A percentile compares a stretch with the other conserved stretches of the same genome.
Conservation (phyloP, 2,329 filamentous ascomycete species). For the Scolecobasidium constrictum region DNA sequence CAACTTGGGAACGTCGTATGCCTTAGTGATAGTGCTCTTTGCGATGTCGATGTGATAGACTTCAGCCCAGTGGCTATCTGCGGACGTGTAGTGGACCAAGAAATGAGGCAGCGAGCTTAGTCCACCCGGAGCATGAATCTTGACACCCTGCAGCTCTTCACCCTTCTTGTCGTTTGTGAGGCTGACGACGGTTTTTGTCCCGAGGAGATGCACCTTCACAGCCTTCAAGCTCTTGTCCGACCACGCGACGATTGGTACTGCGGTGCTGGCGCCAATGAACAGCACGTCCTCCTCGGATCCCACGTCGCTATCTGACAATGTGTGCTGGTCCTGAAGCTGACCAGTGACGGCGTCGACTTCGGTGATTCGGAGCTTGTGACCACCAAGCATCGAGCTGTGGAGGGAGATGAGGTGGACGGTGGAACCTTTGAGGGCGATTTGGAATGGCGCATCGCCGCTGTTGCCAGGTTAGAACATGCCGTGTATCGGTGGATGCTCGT, state of each 20-base stretch:
- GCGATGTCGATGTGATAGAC: slow-evolving; percentile 75
- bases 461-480: slow-evolving; percentile 14
- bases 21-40: slow-evolving; percentile 57
- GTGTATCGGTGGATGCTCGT: slow-evolving; percentile 7
- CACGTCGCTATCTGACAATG: slow-evolving; percentile 65
- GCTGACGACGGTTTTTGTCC: slow-evolving; percentile 31
- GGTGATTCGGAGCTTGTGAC: slow-evolving; percentile 67
- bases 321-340: slow-evolving; percentile 58
- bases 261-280: slow-evolving; percentile 66
- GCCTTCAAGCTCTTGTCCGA: slow-evolving; percentile 51
- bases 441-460: slow-evolving; percentile 61
- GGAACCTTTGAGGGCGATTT: slow-evolving; percentile 59
- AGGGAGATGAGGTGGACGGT: slow-evolving; percentile 68
- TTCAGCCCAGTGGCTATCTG: slow-evolving; percentile 64
- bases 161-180: slow-evolving; percentile 31
- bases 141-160: slow-evolving; percentile 38
- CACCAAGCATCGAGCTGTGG: slow-evolving; percentile 52
- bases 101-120: slow-evolving; percentile 69
- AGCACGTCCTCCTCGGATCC: slow-evolving; percentile 53
- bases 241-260: slow-evolving; percentile 66
- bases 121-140: slow-evolving; percentile 63
- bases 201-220: slow-evolving; percentile 61
- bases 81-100: slow-evolving; percentile 68
- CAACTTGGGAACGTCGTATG: slow-evolving; percentile 67
- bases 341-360: slow-evolving; percentile 65